A percentile compares a stretch with the other conserved stretches of the same genome.
phyloP scores from a whole-genome alignment of 1,284 basidiomycete species.

The Microbotryum intermedium region DNA sequence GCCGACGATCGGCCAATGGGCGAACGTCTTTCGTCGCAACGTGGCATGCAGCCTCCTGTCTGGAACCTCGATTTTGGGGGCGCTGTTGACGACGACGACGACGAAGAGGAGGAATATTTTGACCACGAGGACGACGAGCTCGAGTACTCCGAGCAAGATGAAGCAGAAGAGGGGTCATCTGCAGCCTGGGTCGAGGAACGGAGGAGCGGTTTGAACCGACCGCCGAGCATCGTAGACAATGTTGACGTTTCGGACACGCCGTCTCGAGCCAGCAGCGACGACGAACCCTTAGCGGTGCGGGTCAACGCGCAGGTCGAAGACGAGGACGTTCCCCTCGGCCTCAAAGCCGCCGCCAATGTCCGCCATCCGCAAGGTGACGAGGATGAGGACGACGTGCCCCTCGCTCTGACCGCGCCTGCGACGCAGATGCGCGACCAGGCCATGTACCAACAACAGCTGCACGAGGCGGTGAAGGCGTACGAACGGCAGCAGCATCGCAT shows the following conservation, averaged over 20 bases:
- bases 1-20: neutral
- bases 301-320: conserved; percentile 13
- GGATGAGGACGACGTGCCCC: conserved; percentile 10
- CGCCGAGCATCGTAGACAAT: neutral
- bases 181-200: too few species aligned
- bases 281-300: neutral
- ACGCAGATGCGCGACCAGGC: too few species aligned
- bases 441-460: too few species aligned
- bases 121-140: neutral
- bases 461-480: too few species aligned
- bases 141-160: neutral
- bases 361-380: neutral
- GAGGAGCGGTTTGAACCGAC: too few species aligned
- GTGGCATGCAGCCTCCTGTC: too few species aligned
- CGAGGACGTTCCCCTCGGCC: conserved; percentile 21
- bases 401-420: neutral
- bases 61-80: too few species aligned
- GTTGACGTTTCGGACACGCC: conserved; percentile 22
- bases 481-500: too few species aligned
- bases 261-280: neutral
- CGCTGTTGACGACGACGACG: neutral
- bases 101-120: neutral
- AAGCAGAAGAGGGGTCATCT: neutral
- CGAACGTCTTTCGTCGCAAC: neutral
- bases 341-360: neutral